phyloP scores from a whole-genome alignment of 805 yeast genomes.

The Myxozyma melibiosi region DNA sequence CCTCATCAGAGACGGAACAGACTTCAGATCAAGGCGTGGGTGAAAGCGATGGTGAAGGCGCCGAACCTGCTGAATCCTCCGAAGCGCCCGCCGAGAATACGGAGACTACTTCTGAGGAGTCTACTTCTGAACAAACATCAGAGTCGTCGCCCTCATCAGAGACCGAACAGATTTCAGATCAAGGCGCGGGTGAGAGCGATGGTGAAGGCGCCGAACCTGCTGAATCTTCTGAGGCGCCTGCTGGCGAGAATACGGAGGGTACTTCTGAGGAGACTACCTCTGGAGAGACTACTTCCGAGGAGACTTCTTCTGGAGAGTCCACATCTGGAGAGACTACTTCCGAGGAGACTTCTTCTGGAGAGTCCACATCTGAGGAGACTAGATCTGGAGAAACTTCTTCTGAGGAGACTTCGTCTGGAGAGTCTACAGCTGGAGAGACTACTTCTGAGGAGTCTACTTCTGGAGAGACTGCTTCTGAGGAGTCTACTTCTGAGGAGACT shows the following conservation, averaged over 20 bases:
- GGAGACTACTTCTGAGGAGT: background rate
- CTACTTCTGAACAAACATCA: conserved; percentile 11
- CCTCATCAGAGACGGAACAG: too few species aligned
- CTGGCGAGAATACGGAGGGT: background rate
- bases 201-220: background rate
- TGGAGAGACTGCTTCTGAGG: conserved; percentile 1
- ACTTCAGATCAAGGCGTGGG: too few species aligned
- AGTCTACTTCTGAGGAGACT: background rate
- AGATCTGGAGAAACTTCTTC: background rate
- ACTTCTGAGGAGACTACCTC: background rate
- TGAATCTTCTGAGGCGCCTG: background rate
- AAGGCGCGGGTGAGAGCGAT: background rate
- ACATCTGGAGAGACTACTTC: background rate
- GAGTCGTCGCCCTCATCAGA: too few species aligned
- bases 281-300: background rate
- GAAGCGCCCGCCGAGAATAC: background rate
- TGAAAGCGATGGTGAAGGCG: too few species aligned
- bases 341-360: background rate
- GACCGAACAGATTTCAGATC: conserved; percentile 7
- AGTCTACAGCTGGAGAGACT: background rate
- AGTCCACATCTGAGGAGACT: too few species aligned
- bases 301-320: background rate
- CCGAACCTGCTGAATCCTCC: background rate
- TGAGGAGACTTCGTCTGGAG: background rate
- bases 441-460: background rate